Conservation (phyloP, 2,329 filamentous ascomycete genomes). For the Lecanosticta acicola region DNA sequence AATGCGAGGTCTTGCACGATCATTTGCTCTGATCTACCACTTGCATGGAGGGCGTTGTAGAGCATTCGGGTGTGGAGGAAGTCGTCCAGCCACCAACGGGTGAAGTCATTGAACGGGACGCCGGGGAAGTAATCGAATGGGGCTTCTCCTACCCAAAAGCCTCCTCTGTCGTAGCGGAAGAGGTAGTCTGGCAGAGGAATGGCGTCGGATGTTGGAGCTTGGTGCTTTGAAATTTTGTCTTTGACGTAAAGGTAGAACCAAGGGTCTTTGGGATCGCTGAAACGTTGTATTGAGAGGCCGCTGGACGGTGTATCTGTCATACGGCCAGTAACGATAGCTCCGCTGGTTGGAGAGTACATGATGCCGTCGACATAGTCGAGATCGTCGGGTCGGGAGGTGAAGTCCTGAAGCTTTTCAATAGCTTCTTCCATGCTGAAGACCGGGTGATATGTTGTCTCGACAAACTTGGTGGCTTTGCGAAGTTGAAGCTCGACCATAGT, state of each 20-base stretch:
- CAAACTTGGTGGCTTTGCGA: slow-evolving; percentile 42
- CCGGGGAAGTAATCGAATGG: slow-evolving; percentile 60
- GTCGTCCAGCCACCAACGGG: slow-evolving; percentile 55
- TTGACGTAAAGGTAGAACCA: slow-evolving; percentile 48
- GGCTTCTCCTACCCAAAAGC: slow-evolving; percentile 61
- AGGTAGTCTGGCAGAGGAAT: slow-evolving; percentile 62
- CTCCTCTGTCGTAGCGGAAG: slow-evolving; percentile 65
- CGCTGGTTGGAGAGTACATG: slow-evolving; percentile 40
- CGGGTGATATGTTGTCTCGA: slow-evolving; percentile 46
- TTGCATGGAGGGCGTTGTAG: slow-evolving; percentile 60
- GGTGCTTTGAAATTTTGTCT: slow-evolving; percentile 35
- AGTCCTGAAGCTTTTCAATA: slow-evolving; percentile 36
- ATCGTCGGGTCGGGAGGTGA: slow-evolving; percentile 35
- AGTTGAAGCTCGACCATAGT: slow-evolving; percentile 51
- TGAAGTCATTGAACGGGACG: slow-evolving; percentile 58
- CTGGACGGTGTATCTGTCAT: slow-evolving; percentile 32
- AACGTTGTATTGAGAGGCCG: slow-evolving; percentile 26
- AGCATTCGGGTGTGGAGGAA: slow-evolving; percentile 60
- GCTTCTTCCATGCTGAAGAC: slow-evolving; percentile 40
- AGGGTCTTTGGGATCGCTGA: slow-evolving; percentile 42
- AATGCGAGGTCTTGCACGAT: slow-evolving; percentile 60
- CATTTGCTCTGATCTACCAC: slow-evolving; percentile 54
- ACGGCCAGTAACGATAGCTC: slow-evolving; percentile 42
- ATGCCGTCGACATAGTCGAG: slow-evolving; percentile 50
- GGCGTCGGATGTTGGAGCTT: slow-evolving; percentile 46